A percentile compares a stretch with the other conserved stretches of the same genome.
These are phyloP conservation scores for Claviceps sp. DNA, from an alignment of 2,329 filamentous ascomycete genomes.

Conservation along the genomic window DNA sequence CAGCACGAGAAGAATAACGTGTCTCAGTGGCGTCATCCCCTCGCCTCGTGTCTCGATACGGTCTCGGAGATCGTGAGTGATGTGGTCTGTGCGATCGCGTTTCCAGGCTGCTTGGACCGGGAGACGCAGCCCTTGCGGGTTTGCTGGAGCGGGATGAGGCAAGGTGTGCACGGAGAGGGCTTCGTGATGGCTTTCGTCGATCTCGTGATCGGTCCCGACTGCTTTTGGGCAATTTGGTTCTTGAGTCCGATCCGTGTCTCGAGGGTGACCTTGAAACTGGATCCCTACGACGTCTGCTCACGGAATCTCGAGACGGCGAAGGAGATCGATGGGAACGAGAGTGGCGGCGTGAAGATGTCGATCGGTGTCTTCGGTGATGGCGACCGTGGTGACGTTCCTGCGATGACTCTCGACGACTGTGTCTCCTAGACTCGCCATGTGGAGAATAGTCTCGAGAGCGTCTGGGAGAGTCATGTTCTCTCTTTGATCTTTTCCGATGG, in stretches of 20 bases:
- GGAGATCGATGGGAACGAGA: conserved; percentile 17
- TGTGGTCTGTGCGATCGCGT: conserved; percentile 1
- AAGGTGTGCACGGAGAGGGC: conserved; percentile 4
- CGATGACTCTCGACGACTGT: conserved; percentile 18
- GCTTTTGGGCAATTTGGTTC: neutral
- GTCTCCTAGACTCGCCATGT: conserved; percentile 19
- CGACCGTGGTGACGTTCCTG: conserved; percentile 16
- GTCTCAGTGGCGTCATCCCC: conserved; percentile 17
- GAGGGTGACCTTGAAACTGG: conserved; percentile 15
- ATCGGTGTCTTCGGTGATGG: conserved; percentile 5
- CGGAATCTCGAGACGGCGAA: conserved; percentile 10
- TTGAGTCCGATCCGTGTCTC: conserved; percentile 4
- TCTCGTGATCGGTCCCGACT: conserved; percentile 3
- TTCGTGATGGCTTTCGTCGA: conserved; percentile 5
- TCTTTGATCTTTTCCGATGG: conserved; percentile 27
- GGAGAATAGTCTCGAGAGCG: conserved; percentile 26
- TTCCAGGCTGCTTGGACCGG: neutral
- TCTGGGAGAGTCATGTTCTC: conserved; percentile 23
- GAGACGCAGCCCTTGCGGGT: conserved; percentile 8
- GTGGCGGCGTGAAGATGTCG: conserved; percentile 17
- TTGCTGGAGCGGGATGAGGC: conserved; percentile 13
- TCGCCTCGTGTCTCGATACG: conserved; percentile 15
- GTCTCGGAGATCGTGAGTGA: conserved; percentile 15
- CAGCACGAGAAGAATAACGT: conserved; percentile 32
- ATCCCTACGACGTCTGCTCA: conserved; percentile 10